Evolutionary conservation across 202 grass and related monocot species (phyloP).

Genomic region (Eragrostis tef): DNA sequence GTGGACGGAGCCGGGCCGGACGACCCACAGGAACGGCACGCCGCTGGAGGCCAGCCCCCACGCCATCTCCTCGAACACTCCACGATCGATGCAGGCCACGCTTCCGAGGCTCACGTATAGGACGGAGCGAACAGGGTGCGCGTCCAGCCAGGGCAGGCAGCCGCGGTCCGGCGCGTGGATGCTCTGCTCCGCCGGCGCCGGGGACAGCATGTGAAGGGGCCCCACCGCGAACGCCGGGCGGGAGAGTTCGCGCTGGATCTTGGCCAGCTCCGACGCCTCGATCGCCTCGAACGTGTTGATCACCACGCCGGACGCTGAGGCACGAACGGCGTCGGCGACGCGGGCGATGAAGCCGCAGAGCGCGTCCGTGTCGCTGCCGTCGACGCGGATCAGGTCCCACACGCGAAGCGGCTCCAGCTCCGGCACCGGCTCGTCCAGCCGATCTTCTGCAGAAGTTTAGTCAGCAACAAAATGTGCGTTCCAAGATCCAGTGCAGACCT

Average conservation of each 20-base stretch:
- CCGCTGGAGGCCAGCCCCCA: slow-evolving; percentile 51
- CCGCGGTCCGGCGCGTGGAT: slow-evolving; percentile 12
- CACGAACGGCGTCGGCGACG: background rate
- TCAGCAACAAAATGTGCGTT: background rate
- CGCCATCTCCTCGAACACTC: slow-evolving; percentile 54
- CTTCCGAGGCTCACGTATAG: slow-evolving; percentile 73
- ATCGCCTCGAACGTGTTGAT: slow-evolving; percentile 59
- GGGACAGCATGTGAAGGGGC: slow-evolving; percentile 40
- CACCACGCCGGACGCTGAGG: slow-evolving; percentile 39
- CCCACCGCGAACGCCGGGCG: slow-evolving; percentile 48
- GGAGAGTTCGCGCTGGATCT: slow-evolving; percentile 25
- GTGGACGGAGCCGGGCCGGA: slow-evolving; percentile 34
- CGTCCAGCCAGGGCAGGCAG: slow-evolving; percentile 63
- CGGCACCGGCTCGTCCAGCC: slow-evolving; percentile 30
- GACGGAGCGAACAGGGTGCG: slow-evolving; percentile 42
- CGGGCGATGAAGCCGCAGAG: background rate
- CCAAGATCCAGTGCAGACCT: background rate
- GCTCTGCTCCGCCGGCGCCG: background rate
- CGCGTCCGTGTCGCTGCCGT: background rate
- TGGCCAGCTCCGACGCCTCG: slow-evolving; percentile 46
- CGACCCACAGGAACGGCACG: slow-evolving; percentile 66
- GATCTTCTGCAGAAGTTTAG: background rate
- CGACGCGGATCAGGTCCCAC: slow-evolving; percentile 49
- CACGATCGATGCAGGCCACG: slow-evolving; percentile 16
- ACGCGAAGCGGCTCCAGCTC: slow-evolving; percentile 51